Evolutionary conservation across 306 rosid genomes (phyloP), one percentile per base, ranked within the genome.

Genomic region (Abrus pulchellus): DNA sequence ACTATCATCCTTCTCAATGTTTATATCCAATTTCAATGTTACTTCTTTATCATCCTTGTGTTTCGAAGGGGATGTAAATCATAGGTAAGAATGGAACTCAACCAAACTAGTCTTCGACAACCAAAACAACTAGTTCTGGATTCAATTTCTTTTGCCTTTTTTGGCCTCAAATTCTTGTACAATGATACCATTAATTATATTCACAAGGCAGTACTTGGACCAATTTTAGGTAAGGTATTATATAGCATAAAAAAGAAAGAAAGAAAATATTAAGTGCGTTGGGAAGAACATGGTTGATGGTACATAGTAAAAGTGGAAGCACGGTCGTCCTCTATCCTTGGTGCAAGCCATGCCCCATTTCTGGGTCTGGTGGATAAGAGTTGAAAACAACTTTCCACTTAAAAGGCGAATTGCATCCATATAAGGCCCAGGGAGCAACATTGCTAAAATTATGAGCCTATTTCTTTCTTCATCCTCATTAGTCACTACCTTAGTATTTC

Each of bases 351-450:
- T 72, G 79, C 48, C 66, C 81, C 76, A 82, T 59, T 75, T 59
- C 59, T 60, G 49, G 77, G 57, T 81, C 72, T 67, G 9, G 57
- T 75, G 72, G 76, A 48, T 67, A 59, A 47, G 56, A 82, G 52
- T 67, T 48, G 32, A 75, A 72, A 67, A 40, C 59, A 82, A 3
- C 48, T 57, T 70, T 70, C 68, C 82, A 76, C 34, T 70, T 4
- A 62, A 47, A 52, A 83, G 78, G 74, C 1, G 34, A 70, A 41
- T 41, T 62, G n/a, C 62, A 76, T 52, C 53, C 74, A 40, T 40
- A 52, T n/a, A 60, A 59, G 32, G 73, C 78, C 48, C 62, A 54
- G 61, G 33, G 79, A 81, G 68, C 69, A 64, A 81, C 53, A 55
- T 54, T 64, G 34, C 74, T 50, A 68, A 60, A 60, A n/a, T 41